Percentiles rank a stretch among this genome's conserved stretches.
Conservation (phyloP, 1,139 yeast species). For the Yamadazyma triangularis region DNA sequence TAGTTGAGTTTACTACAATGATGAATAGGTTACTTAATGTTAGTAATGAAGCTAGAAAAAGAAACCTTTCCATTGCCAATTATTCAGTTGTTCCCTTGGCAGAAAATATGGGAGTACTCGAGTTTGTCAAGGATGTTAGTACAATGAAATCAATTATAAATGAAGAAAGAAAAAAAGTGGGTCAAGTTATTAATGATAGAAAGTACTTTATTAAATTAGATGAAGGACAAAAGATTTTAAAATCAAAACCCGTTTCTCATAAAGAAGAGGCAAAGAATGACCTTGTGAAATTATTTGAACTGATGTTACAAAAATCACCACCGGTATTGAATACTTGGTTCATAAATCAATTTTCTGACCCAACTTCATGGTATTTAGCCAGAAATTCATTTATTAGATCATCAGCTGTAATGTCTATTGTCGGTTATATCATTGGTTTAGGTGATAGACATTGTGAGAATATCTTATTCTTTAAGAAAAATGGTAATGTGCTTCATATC, state of each 20-base stretch:
- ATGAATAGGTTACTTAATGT: slow-evolving; percentile 67
- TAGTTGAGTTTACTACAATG: slow-evolving; percentile 88
- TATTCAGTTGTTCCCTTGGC: slow-evolving; percentile 89
- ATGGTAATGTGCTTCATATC: slow-evolving; percentile 85
- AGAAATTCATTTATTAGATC: slow-evolving; percentile 73
- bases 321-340: slow-evolving; percentile 89
- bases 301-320: slow-evolving; percentile 42
- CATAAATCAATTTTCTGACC: slow-evolving; percentile 83
- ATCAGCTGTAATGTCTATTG: slow-evolving; percentile 95
- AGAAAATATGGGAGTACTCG: slow-evolving; percentile 86
- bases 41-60: slow-evolving; percentile 67
- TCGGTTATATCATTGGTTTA: slow-evolving; percentile 83
- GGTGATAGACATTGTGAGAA: slow-evolving; percentile 98
- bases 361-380: slow-evolving; percentile 80
- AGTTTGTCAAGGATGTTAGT: slow-evolving; percentile 83
- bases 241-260: slow-evolving; percentile 12
- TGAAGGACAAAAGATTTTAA: slow-evolving; percentile 38
- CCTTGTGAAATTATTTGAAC: slow-evolving; percentile 26
- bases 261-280: slow-evolving; percentile 9
- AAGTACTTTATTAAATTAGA: slow-evolving; percentile 30
- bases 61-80: slow-evolving; percentile 68
- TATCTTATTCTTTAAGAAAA: slow-evolving; percentile 64
- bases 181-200: slow-evolving; percentile 27
- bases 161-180: slow-evolving; percentile 39
- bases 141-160: slow-evolving; percentile 70